Percentiles rank a stretch among this genome's conserved stretches.
Conservation (phyloP, 192 early-diverging fungal genomes). For the Gonapodya prolifera region DNA sequence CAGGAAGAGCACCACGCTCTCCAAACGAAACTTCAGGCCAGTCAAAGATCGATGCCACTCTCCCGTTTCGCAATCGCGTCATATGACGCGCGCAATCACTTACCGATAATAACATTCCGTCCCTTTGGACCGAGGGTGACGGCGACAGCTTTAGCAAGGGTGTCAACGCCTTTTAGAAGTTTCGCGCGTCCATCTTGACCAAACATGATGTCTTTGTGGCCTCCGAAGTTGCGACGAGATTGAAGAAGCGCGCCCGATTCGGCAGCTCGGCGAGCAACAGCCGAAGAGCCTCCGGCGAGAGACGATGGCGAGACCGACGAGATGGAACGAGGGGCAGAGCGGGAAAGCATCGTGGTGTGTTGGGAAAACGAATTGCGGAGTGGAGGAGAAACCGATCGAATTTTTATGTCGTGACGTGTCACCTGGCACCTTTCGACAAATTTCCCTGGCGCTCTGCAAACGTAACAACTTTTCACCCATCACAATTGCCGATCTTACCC, state of each 20-base stretch:
- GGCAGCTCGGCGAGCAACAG: background rate
- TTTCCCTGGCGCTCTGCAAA: too few species aligned
- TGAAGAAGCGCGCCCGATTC: conserved; percentile 18
- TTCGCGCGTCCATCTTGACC: conserved; percentile 89
- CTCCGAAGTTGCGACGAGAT: conserved; percentile 38
- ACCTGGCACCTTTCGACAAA: background rate
- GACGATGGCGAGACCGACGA: background rate
- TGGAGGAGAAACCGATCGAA: background rate
- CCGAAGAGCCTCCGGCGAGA: background rate
- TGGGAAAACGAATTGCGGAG: background rate
- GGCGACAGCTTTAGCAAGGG: conserved; percentile 96
- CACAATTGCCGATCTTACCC: too few species aligned
- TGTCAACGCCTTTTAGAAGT: conserved; percentile 88
- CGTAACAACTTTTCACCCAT: background rate
- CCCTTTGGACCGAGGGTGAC: conserved; percentile 99
- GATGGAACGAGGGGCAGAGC: background rate
- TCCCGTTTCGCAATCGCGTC: background rate
- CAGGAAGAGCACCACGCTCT: background rate
- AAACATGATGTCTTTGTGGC: conserved; percentile 96
- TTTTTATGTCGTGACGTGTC: background rate
- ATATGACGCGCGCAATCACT: conserved; percentile 2
- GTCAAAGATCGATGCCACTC: too few species aligned
- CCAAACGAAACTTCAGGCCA: background rate
- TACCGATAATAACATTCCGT: conserved; percentile 90
- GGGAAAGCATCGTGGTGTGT: background rate